These are phyloP conservation scores for Ichthyophthirius multifiliis DNA, from an alignment of 169 alveolate genomes.

Conservation along the genomic window DNA sequence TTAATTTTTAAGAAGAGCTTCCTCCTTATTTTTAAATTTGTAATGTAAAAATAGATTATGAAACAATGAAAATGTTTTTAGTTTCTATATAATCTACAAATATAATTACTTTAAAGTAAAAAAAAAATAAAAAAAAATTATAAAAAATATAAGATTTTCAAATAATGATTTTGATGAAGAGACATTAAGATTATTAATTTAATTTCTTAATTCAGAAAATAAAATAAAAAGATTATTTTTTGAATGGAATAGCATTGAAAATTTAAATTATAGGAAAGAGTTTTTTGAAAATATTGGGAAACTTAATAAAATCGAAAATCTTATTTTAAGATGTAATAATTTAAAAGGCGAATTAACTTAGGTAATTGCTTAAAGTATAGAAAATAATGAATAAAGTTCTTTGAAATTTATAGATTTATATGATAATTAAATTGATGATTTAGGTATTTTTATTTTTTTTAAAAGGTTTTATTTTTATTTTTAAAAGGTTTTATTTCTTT, in stretches of 20 bases:
- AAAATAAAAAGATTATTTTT: neutral
- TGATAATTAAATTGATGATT: neutral
- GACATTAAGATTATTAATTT: neutral
- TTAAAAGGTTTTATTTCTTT: neutral
- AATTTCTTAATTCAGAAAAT: neutral
- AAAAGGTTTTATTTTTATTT: no score
- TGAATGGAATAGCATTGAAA: neutral
- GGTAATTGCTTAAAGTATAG: neutral
- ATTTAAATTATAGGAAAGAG: neutral
- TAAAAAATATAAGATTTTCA: no score
- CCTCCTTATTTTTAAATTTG: no score
- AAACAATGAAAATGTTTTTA: no score
- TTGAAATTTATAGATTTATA: neutral
- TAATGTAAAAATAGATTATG: no score
- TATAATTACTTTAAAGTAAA: no score
- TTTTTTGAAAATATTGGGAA: neutral
- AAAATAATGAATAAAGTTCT: neutral
- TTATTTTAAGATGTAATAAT: neutral
- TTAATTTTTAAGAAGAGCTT: no score
- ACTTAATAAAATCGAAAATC: neutral
- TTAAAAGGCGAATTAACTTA: neutral
- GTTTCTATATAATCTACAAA: no score
- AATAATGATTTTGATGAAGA: neutral
- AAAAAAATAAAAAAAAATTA: no score
- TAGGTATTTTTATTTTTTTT: neutral